Evolutionary conservation across 2,329 filamentous ascomycete genomes (phyloP), one percentile per base, ranked within the genome.

Genomic region (Didymella sp.): DNA sequence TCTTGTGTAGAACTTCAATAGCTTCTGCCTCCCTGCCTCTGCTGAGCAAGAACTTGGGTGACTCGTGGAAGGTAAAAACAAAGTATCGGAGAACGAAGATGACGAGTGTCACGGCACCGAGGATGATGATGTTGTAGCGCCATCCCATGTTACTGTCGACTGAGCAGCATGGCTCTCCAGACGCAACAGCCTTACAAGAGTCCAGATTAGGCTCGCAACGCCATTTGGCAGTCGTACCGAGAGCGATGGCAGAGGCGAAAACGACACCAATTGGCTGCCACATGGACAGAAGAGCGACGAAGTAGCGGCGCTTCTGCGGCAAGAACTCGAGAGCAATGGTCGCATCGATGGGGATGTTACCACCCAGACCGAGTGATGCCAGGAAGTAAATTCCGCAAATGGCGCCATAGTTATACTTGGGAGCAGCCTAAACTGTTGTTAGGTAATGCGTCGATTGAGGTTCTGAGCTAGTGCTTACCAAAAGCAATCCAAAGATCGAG

Each of bases 191-290:
- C 42, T 35, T 60, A 50, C 69, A 71, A 8, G 67, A 63, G 1
- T 48, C 57, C 9, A 69, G 27, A 12, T 33, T 37, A 13, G 62
- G 56, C n/a, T 67, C 64, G 30, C 69, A 72, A 15, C 69, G 69
- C 65, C 65, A 72, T 48, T 67, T 70, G 4, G 69, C 69, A 13
- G 69, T 62, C 1, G 69, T 72, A 3, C 69, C 69, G 15, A 69
- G 66, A 17, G 69, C 68, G 12, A 72, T 62, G 4, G 63, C 67
- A 8, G 69, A 72, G 17, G 69, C 69, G 19, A 62, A 60, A 15
- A 66, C 60, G 9, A 72, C 69, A 40, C 69, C 69, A 28, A 72
- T 63, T 2, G 69, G 69, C 31, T 72, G 69, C 69, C 69, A 72
- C 63, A 72, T 70, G 21, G 69, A 68, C 2, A 72, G 63, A 27